Base-by-base conservation (phyloP, 208 protist genomes). In the Naegleria fowleri region DNA sequence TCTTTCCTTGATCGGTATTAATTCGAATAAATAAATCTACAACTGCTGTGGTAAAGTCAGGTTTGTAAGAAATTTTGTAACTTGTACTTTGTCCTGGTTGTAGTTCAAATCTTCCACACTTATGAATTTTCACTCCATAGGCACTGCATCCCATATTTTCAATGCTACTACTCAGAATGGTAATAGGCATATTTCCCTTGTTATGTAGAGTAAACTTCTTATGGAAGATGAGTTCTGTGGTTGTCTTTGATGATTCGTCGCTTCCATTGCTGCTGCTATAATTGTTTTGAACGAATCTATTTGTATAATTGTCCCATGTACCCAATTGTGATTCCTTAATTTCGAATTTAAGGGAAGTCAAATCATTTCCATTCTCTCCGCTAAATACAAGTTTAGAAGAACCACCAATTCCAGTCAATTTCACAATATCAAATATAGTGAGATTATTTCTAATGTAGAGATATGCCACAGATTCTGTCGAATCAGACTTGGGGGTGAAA, bases 251-350 rank as follows among this genome's bases (percentile, higher is more conserved):
- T 25, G 16, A 36, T 36, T 79, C 67, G 0, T 79, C 67, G 25
- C 67, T 79, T 36, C 29, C 29, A 79, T 79, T 79, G n/a, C n/a
- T 79, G 16, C 29, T 36, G 36, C 67, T 79, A 7, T 79, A 36
- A 79, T 79, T 79, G n/a, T 79, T 79, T 79, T 79, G 67, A 79
- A 79, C 29, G n/a, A 79, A 79, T 36, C 67, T 29, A 79, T 79
- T 79, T 29, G 67, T 79, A 79, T 79, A 79, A 79, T 79, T 79
- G 29, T 79, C 67, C 67, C 67, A 79, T 79, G 67, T 79, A 13
- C 67, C 67, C 38, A 86, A 48, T 48, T 86, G 33, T 25, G 83
- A 86, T 43, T 86, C 83, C 38, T 40, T 48, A 86, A 86, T 86
- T 25, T 86, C 83, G 29, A 86, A 86, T 86, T 43, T 40, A 3